Percentiles rank a stretch among this genome's conserved stretches.
Evolutionary conservation across 768 basidiomycete genomes (phyloP).

Genomic region (Collybia mongolica): DNA sequence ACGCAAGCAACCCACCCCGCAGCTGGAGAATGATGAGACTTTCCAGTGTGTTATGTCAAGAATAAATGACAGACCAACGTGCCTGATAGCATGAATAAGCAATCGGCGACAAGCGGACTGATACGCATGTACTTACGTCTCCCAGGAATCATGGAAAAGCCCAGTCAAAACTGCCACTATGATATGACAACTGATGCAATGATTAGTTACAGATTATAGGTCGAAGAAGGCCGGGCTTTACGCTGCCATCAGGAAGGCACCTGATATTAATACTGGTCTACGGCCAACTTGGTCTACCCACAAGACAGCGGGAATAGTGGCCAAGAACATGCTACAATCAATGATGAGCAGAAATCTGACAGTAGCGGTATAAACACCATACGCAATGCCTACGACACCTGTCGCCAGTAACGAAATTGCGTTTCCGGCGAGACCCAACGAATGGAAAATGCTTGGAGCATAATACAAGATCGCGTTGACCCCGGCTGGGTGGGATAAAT

Average conservation of each 20-base stretch:
- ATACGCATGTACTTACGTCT: conserved; percentile 27
- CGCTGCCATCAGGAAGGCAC: conserved; percentile 71
- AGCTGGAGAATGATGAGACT: conserved; percentile 23
- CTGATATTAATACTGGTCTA: conserved; percentile 71
- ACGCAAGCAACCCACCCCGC: conserved; percentile 75
- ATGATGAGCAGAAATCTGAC: background rate
- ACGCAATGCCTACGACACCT: conserved; percentile 81
- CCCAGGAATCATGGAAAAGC: conserved; percentile 56
- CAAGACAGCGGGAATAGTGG: conserved; percentile 81
- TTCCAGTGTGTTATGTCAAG: background rate
- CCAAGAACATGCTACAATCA: conserved; percentile 60
- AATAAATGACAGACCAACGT: conserved; percentile 21
- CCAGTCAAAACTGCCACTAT: conserved; percentile 68
- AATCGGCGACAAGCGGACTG: background rate
- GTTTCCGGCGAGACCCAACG: conserved; percentile 60
- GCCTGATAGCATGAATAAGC: conserved; percentile 21
- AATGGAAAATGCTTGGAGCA: conserved; percentile 66
- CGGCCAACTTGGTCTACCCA: conserved; percentile 77
- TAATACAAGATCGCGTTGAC: conserved; percentile 78
- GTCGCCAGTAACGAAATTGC: conserved; percentile 50
- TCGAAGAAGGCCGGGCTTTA: conserved; percentile 21
- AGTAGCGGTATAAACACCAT: conserved; percentile 20
- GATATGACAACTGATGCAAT: conserved; percentile 53
- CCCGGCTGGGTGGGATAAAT: conserved; percentile 35
- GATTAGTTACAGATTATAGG: too few species aligned